Percentiles rank a stretch among this genome's conserved stretches.
phyloP scores from a whole-genome alignment of 2,329 filamentous ascomycete species.

The Xylaria sp. region DNA sequence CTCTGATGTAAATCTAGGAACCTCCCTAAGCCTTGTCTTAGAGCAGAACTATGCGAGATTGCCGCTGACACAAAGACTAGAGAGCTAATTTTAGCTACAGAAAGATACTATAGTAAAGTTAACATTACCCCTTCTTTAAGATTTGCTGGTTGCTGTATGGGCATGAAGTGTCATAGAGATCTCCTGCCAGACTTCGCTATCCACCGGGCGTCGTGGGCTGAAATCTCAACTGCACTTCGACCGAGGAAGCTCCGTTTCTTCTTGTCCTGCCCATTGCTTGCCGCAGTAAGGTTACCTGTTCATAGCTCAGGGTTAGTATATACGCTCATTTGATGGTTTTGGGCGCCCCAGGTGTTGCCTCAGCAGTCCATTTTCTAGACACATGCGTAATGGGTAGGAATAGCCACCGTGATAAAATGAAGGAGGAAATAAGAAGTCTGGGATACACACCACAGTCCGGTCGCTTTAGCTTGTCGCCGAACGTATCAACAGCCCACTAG shows the following conservation, averaged over 20 bases:
- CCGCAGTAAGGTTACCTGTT: slow-evolving; percentile 50
- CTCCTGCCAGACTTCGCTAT: slow-evolving; percentile 50
- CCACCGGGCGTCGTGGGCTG: slow-evolving; percentile 48
- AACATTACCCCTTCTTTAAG: background rate
- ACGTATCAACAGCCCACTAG: slow-evolving; percentile 63
- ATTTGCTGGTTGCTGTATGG: background rate
- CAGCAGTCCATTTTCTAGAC: no score
- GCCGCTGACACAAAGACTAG: background rate
- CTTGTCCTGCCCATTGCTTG: slow-evolving; percentile 35
- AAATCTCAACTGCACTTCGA: slow-evolving; percentile 50
- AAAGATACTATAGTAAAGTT: background rate
- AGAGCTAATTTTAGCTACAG: background rate
- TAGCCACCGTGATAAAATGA: no score
- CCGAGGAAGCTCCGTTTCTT: slow-evolving; percentile 33
- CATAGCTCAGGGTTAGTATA: no score
- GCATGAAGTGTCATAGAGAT: background rate
- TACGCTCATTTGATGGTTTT: no score
- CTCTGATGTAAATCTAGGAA: no score
- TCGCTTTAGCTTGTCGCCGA: slow-evolving; percentile 55
- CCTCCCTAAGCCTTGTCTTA: no score
- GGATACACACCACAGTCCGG: slow-evolving; percentile 64
- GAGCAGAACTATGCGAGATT: background rate
- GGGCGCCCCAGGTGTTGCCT: no score
- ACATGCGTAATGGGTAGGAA: no score
- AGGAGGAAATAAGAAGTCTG: no score